Evolutionary conservation across 2,329 filamentous ascomycete species (phyloP).

Genomic region (Colletotrichum salicis): DNA sequence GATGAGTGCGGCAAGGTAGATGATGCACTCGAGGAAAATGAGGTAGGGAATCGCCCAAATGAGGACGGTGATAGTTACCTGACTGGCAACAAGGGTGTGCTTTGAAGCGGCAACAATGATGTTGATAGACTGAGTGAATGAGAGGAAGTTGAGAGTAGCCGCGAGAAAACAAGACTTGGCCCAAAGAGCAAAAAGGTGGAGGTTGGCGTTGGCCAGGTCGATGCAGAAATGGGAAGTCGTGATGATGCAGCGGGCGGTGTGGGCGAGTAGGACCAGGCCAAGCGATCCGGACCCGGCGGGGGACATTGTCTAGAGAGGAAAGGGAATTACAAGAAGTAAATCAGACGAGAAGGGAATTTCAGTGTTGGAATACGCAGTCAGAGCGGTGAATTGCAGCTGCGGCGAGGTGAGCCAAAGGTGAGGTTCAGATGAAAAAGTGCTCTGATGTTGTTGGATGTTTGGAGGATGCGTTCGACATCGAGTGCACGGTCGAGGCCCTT

Average conservation of each 20-base stretch:
- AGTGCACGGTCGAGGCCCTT: not conserved
- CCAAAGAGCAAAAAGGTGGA: not conserved
- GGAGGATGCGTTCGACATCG: slow-evolving; percentile 9
- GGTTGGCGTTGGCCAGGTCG: not conserved
- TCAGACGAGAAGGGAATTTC: slow-evolving; percentile 1
- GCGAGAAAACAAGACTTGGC: not conserved
- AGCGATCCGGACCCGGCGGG: slow-evolving; percentile 6
- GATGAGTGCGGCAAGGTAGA: not conserved
- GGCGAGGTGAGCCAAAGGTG: not conserved
- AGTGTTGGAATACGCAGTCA: not conserved
- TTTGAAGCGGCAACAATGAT: not conserved
- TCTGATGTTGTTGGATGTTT: slow-evolving; percentile 22
- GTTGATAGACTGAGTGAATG: not conserved
- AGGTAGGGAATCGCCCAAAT: not conserved
- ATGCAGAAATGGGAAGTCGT: not conserved
- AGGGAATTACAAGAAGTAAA: not conserved
- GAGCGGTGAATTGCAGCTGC: not conserved
- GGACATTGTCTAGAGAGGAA: slow-evolving; percentile 6
- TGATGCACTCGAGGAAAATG: not conserved
- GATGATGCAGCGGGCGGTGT: slow-evolving; percentile 12
- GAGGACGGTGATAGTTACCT: not conserved
- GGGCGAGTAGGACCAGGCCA: slow-evolving; percentile 13
- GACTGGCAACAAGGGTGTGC: not conserved
- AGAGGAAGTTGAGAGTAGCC: not conserved
- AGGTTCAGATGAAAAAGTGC: slow-evolving; percentile 32